phyloP scores from a whole-genome alignment of 495 filamentous ascomycete genomes.

The Neurospora discreta region DNA sequence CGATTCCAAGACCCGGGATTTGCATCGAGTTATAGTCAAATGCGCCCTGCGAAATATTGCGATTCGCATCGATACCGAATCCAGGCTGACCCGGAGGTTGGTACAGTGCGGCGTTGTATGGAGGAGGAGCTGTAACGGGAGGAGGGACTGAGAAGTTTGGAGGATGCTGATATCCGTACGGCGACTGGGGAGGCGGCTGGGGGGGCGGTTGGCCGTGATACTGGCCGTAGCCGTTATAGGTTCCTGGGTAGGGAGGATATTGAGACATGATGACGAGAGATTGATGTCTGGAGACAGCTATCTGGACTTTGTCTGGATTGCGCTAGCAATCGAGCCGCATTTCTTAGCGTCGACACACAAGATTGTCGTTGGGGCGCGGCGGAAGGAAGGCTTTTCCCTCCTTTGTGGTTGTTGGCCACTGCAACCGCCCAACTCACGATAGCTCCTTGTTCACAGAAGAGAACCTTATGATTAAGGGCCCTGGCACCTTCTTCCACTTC shows the following conservation, averaged over 20 bases:
- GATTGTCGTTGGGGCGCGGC: background rate
- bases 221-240: constrained; percentile 22
- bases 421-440: background rate
- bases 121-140: background rate
- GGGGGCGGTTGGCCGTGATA: constrained; percentile 18
- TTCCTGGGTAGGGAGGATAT: constrained; percentile 10
- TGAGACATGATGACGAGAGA: constrained; percentile 23
- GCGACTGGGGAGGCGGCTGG: constrained; percentile 12
- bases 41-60: constrained; percentile 14
- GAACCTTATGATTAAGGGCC: background rate
- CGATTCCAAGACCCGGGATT: constrained; percentile 34
- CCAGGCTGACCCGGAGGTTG: background rate
- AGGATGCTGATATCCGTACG: constrained; percentile 13
- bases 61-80: constrained; percentile 9
- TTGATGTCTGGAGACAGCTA: constrained; percentile 2
- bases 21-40: constrained; percentile 28
- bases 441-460: background rate
- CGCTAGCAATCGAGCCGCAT: background rate
- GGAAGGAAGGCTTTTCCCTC: background rate
- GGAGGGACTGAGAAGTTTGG: constrained; percentile 9
- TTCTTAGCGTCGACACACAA: background rate
- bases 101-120: background rate
- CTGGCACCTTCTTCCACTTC: background rate
- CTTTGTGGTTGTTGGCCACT: background rate
- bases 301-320: constrained; percentile 5